Evolutionary conservation across 805 yeast species (phyloP).

Genomic region (Ogataea degrootiae): DNA sequence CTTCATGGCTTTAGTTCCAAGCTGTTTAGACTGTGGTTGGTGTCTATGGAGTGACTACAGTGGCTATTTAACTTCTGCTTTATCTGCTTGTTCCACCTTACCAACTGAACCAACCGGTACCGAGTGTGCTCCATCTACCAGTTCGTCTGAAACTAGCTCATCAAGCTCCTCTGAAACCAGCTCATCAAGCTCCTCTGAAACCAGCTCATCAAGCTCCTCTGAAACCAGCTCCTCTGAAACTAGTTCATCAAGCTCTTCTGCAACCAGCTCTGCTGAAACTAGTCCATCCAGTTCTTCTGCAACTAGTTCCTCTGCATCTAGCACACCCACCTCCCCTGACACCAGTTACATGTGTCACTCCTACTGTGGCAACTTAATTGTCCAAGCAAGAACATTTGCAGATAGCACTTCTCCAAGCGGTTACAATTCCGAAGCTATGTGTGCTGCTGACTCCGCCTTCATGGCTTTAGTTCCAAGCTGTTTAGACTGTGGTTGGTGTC

Average conservation of each 20-base stretch:
- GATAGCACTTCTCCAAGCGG: slow-evolving; percentile 20
- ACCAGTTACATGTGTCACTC: slow-evolving; percentile 32
- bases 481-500: slow-evolving; percentile 38
- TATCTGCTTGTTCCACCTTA: slow-evolving; percentile 27
- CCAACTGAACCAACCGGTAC: slow-evolving; percentile 37
- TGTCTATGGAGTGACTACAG: slow-evolving; percentile 36
- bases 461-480: slow-evolving; percentile 27
- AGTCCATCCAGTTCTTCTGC: neutral
- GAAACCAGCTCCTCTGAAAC: neutral
- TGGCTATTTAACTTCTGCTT: slow-evolving; percentile 25
- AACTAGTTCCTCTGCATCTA: neutral
- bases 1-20: slow-evolving; percentile 26
- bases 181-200: neutral
- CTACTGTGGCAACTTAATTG: slow-evolving; percentile 31
- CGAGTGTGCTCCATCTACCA: slow-evolving; percentile 17
- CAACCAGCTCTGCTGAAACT: neutral
- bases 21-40: slow-evolving; percentile 38
- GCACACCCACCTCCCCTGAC: slow-evolving; percentile 7
- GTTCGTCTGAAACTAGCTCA: neutral
- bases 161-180: neutral
- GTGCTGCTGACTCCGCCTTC: slow-evolving; percentile 27
- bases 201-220: neutral
- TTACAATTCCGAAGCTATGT: slow-evolving; percentile 29
- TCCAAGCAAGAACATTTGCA: slow-evolving; percentile 28
- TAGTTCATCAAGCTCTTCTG: neutral